Base-by-base conservation (phyloP, 176 grass and related monocot genomes). In the Bolboschoenus planiculmis region DNA sequence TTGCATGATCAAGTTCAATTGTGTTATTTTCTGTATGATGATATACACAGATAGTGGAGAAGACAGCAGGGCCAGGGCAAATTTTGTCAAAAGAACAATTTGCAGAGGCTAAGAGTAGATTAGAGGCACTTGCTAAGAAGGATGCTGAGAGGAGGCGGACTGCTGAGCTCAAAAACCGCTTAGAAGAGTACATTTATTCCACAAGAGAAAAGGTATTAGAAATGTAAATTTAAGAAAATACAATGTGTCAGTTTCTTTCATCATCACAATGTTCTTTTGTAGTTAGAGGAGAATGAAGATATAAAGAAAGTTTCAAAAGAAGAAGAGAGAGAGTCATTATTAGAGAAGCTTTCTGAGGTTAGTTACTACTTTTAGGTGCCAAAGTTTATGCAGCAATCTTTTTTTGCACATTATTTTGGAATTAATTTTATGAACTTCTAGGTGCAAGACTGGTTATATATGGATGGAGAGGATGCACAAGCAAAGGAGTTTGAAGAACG, bases 361-460 rank as follows among this genome's bases (percentile, higher is more conserved):
- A 78, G 75, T 47, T 50, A 59, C 54, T 61, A 4, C 1, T 86
- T 86, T 81, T 42, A 59, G 83, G 36, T 20, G 16, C 24, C n/a
- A 16, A 78, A 62, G 23, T 83, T 33, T 29, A 31, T 56, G 5
- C 75, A 34, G n/a, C 21, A 64, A 26, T 77, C 10, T 44, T 72
- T 73, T 93, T 23, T 53, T 75, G 10, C 30, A 47, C 15, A 50
- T 54, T 43, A 57, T 66, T 8, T 84, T 35, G 74, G 31, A 78
- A 63, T n/a, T 80, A 72, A 70, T 80, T 26, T 85, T 59, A 48
- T 75, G 15, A 42, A 77, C 85, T 18, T 85, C 78, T 81, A 99
- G 97, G 97, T 96, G 35, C 93, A 99, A 81, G 97, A 99, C 58
- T 99, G 97, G 97, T 86, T 99, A 73, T 99, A 99, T 74, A 96